These are phyloP conservation scores for Trichoderma breve DNA, from an alignment of 2,329 filamentous ascomycete genomes.

Conservation along the genomic window DNA sequence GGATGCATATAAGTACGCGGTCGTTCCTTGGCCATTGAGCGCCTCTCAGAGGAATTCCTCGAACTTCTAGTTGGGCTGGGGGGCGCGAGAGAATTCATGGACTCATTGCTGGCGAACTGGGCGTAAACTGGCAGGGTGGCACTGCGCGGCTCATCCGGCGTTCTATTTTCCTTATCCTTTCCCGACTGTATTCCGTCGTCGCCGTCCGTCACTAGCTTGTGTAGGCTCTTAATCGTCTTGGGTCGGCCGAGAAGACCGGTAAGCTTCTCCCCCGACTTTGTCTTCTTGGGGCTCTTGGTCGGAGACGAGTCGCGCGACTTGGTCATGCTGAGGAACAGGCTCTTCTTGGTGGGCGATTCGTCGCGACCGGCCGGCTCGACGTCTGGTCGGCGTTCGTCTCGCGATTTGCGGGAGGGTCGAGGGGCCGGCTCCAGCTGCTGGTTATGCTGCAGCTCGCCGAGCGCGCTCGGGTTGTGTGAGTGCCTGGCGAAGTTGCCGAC, in stretches of 20 bases:
- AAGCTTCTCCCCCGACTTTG: conserved; percentile 77
- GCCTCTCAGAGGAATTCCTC: conserved; percentile 9
- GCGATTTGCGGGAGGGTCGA: conserved; percentile 38
- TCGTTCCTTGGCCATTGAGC: conserved; percentile 39
- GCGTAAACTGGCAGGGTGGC: conserved; percentile 72
- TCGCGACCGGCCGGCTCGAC: conserved; percentile 33
- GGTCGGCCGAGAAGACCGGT: conserved; percentile 70
- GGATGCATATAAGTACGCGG: conserved; percentile 51
- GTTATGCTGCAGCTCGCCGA: conserved; percentile 59
- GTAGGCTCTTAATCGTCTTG: conserved; percentile 68
- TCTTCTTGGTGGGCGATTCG: conserved; percentile 44
- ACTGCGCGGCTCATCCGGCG: conserved; percentile 44
- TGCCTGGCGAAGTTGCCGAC: conserved; percentile 37
- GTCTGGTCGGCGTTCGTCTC: conserved; percentile 34
- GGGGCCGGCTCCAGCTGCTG: conserved; percentile 41
- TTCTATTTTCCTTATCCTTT: conserved; percentile 81
- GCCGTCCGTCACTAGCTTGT: conserved; percentile 48
- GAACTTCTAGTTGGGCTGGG: conserved; percentile 17
- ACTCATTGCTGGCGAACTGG: conserved; percentile 55
- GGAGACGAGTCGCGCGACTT: conserved; percentile 49
- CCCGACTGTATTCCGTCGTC: conserved; percentile 46
- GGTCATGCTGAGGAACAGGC: conserved; percentile 27
- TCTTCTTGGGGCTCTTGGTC: conserved; percentile 67
- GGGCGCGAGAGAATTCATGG: conserved; percentile 21
- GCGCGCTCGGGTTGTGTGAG: conserved; percentile 43